Evolutionary conservation across 2,329 filamentous ascomycete genomes (phyloP), one percentile per base, ranked within the genome.

Genomic region (Trichoderma guizhouense): DNA sequence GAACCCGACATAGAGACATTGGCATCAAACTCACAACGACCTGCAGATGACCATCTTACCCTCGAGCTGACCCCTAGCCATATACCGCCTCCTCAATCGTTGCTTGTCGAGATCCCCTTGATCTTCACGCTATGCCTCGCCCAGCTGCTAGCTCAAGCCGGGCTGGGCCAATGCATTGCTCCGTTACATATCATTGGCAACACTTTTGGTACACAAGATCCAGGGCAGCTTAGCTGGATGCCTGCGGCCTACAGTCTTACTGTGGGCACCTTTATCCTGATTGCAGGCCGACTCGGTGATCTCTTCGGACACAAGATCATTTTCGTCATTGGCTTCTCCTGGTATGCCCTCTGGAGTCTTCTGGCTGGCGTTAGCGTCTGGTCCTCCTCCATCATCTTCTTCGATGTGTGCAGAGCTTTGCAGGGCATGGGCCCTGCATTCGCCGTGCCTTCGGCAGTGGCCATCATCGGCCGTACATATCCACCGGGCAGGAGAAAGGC

Each of bases 361-460:
- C 71, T 85, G 3, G 83, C 81, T 8, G 86, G 85, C 0, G 53
- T 78, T 18, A 74, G 75, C 28, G 74, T 79, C 60, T 82, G 79
- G 77, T 85, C 75, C 83, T 78, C 53, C 72, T 65, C 69, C 36
- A 71, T 65, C 34, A 58, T 79, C 28, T 76, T 81, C 71, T 86
- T 88, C 75, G 82, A 83, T 51, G 80, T 86, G 67, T 81, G 81
- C 32, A 83, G 86, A 28, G 85, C 83, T 3, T 77, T 88, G 11
- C 85, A 88, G 73, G 85, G 86, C 2, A 84, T 88, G 53, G 88
- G 88, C 0, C 86, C 87, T 0, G 86, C 88, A 0, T 82, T 90
- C 58, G 75, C 84, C 60, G 78, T 90, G 21, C 88, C 88, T 0
- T 90, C 90, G 75, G 85, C 81, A 1, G 79, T 91, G 43, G 88